phyloP scores from a whole-genome alignment of 148 eudicot genomes.

The Vaccinium macrocarpon region DNA sequence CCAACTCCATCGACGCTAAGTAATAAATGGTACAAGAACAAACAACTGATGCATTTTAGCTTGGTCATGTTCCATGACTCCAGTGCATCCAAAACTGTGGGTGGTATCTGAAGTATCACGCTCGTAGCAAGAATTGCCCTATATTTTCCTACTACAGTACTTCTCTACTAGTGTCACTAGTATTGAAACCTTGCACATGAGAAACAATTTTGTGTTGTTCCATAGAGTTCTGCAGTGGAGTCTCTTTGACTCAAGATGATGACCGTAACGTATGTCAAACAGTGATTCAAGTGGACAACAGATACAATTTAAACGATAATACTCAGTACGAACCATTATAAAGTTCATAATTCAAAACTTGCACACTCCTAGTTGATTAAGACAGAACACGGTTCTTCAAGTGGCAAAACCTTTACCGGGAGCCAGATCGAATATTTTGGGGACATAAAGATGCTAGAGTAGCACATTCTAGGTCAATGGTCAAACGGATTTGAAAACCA shows the following conservation, averaged over 20 bases:
- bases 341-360: not conserved
- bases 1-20: not conserved
- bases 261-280: not conserved
- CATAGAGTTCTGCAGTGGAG: not conserved
- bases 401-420: not conserved
- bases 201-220: not conserved
- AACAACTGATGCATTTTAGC: not conserved
- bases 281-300: not conserved
- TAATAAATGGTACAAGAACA: not conserved
- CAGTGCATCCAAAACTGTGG: not conserved
- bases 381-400: not conserved
- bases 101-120: not conserved
- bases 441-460: not conserved
- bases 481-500: constrained; percentile 1
- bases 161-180: not conserved
- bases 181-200: not conserved
- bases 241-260: not conserved
- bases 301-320: not conserved
- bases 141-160: not conserved
- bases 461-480: not conserved
- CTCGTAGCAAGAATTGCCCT: not conserved
- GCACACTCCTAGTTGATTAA: not conserved
- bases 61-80: not conserved
- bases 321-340: not conserved
- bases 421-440: not conserved